These are phyloP conservation scores for Scedosporium apiospermum DNA, from an alignment of 2,329 filamentous ascomycete genomes.

Conservation along the genomic window DNA sequence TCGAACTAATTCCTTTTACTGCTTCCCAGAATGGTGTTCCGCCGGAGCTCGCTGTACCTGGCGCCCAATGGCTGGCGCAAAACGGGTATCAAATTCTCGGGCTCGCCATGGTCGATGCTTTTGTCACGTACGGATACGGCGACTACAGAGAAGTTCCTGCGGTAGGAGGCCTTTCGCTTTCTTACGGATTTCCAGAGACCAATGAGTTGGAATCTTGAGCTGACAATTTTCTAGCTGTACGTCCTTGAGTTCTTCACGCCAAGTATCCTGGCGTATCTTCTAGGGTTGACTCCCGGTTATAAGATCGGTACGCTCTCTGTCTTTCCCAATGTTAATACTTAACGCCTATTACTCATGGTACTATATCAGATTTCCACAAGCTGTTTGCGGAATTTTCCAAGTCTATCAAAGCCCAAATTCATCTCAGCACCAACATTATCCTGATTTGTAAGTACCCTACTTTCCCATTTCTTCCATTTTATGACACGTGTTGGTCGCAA, in stretches of 20 bases:
- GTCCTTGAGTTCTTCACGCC: slow-evolving; percentile 1
- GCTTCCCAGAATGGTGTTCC: neutral
- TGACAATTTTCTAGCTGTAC: neutral
- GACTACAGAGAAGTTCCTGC: slow-evolving; percentile 1
- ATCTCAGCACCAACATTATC: neutral
- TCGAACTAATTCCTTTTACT: neutral
- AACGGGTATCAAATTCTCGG: neutral
- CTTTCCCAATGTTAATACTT: neutral
- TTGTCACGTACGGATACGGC: slow-evolving; percentile 2
- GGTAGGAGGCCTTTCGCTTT: neutral
- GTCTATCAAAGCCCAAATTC: neutral
- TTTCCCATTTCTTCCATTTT: neutral
- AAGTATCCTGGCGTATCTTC: neutral
- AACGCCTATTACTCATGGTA: neutral
- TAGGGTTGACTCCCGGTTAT: neutral
- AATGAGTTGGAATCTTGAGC: neutral
- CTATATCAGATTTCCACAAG: neutral
- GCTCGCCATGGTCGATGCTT: neutral
- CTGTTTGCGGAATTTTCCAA: slow-evolving; percentile 1
- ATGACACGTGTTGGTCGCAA: neutral
- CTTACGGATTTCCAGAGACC: neutral
- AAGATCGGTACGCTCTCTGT: neutral
- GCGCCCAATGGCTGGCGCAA: slow-evolving; percentile 2
- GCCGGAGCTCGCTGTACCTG: neutral
- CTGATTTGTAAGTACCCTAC: neutral